phyloP scores from a whole-genome alignment of 331 rosid genomes.

The Prunus yedoensis region DNA sequence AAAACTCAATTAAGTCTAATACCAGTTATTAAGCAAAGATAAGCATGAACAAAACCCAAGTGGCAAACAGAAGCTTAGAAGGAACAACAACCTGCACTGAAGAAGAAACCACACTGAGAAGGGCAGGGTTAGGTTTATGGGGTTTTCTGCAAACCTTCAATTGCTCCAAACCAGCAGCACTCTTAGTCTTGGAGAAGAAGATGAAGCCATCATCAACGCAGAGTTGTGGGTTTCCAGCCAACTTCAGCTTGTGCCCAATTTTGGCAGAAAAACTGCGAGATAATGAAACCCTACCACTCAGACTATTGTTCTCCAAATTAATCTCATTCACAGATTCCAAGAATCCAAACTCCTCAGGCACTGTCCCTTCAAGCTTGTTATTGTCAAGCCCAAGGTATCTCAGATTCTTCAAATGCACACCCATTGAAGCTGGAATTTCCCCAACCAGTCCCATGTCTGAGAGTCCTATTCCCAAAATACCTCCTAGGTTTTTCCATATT shows the following conservation, averaged over 20 bases:
- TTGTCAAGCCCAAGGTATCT: slow-evolving; percentile 73
- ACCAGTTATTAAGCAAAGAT: slow-evolving; percentile 11
- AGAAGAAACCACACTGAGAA: slow-evolving; percentile 37
- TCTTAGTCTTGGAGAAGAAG: background rate
- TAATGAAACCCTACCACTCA: slow-evolving; percentile 62
- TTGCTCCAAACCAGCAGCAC: too few species aligned
- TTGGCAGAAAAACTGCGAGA: slow-evolving; percentile 21
- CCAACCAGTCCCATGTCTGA: slow-evolving; percentile 67
- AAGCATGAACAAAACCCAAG: slow-evolving; percentile 9
- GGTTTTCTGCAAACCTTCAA: slow-evolving; percentile 38
- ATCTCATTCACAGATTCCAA: slow-evolving; percentile 52
- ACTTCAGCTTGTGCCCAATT: slow-evolving; percentile 46
- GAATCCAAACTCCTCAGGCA: slow-evolving; percentile 60
- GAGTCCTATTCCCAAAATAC: slow-evolving; percentile 51
- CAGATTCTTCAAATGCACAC: slow-evolving; percentile 47
- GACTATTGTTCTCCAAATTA: slow-evolving; percentile 73
- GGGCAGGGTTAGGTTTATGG: slow-evolving; percentile 36
- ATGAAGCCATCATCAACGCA: slow-evolving; percentile 41
- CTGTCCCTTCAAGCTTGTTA: slow-evolving; percentile 65
- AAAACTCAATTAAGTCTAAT: background rate
- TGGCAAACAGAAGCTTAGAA: slow-evolving; percentile 18
- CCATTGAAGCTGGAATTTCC: slow-evolving; percentile 69
- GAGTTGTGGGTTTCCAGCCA: slow-evolving; percentile 61
- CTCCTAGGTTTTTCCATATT: slow-evolving; percentile 60
- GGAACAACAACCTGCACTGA: slow-evolving; percentile 33